phyloP scores from a whole-genome alignment of 306 rosid genomes.

The Notholithocarpus densiflorus region DNA sequence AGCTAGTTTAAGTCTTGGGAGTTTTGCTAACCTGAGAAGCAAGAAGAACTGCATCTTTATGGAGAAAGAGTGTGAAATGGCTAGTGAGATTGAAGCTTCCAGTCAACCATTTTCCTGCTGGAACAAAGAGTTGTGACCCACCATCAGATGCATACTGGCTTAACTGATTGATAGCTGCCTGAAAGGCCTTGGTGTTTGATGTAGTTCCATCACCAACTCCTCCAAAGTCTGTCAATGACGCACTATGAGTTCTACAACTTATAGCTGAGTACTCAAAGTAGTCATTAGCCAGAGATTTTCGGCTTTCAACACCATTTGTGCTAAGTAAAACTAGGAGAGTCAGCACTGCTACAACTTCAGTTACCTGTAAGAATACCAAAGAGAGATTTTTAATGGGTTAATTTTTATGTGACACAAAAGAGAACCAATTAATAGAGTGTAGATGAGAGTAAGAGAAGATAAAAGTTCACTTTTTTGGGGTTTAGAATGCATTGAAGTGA shows the following conservation, averaged over 20 bases:
- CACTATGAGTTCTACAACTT: slow-evolving; percentile 66
- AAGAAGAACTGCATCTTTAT: slow-evolving; percentile 70
- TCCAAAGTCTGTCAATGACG: slow-evolving; percentile 67
- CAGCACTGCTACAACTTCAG: slow-evolving; percentile 4
- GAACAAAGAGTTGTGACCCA: slow-evolving; percentile 65
- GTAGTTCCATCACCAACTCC: slow-evolving; percentile 81
- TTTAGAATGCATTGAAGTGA: no score
- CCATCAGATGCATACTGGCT: slow-evolving; percentile 49
- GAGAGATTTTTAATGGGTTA: not conserved
- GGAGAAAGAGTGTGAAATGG: slow-evolving; percentile 60
- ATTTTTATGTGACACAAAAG: not conserved
- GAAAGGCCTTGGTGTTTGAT: slow-evolving; percentile 65
- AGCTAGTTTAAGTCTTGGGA: not conserved
- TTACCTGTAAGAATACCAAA: not conserved
- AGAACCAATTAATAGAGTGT: not conserved
- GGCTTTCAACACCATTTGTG: slow-evolving; percentile 44
- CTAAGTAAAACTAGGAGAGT: slow-evolving; percentile 23
- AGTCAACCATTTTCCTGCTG: slow-evolving; percentile 81
- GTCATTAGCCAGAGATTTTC: slow-evolving; percentile 15
- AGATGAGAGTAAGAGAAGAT: not conserved
- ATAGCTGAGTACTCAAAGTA: slow-evolving; percentile 50
- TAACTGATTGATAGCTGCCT: slow-evolving; percentile 51
- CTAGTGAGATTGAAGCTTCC: slow-evolving; percentile 76
- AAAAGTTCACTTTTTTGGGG: no score
- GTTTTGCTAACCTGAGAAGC: slow-evolving; percentile 56